A percentile compares a stretch with the other conserved stretches of the same genome.
These are phyloP conservation scores for Pythium aphanidermatum DNA, from an alignment of 352 stramenopile genomes.

Conservation along the genomic window DNA sequence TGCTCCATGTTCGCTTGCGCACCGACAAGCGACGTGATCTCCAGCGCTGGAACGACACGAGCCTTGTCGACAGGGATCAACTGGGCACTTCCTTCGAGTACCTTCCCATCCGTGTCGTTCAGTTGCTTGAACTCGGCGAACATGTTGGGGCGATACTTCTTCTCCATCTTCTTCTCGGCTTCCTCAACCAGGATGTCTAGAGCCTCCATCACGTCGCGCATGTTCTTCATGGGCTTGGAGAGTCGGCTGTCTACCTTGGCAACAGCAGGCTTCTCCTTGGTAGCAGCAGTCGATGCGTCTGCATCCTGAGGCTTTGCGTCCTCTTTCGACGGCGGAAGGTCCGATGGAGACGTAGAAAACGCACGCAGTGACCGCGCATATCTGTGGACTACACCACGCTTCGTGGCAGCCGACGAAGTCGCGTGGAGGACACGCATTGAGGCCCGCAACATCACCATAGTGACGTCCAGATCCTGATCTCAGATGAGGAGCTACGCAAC, in stretches of 20 bases:
- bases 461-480: background rate
- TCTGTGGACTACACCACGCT: no score
- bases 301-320: no score
- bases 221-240: constrained; percentile 60
- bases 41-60: constrained; percentile 42
- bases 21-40: constrained; percentile 41
- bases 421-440: background rate
- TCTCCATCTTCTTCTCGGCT: constrained; percentile 76
- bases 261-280: background rate
- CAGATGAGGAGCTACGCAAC: background rate
- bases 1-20: constrained; percentile 45
- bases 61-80: constrained; percentile 60
- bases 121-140: constrained; percentile 87
- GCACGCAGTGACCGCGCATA: no score
- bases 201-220: constrained; percentile 65
- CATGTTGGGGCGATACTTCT: constrained; percentile 85
- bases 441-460: background rate
- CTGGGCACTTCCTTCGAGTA: constrained; percentile 39
- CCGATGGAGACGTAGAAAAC: no score
- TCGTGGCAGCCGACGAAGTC: no score
- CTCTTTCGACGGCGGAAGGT: no score
- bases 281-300: background rate
- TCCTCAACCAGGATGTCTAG: constrained; percentile 82
- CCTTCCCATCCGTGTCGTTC: constrained; percentile 83
- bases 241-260: constrained; percentile 1